A percentile compares a stretch with the other conserved stretches of the same genome.
Conservation (phyloP, 176 grass and related monocot genomes). For the Alopecurus myosuroides region DNA sequence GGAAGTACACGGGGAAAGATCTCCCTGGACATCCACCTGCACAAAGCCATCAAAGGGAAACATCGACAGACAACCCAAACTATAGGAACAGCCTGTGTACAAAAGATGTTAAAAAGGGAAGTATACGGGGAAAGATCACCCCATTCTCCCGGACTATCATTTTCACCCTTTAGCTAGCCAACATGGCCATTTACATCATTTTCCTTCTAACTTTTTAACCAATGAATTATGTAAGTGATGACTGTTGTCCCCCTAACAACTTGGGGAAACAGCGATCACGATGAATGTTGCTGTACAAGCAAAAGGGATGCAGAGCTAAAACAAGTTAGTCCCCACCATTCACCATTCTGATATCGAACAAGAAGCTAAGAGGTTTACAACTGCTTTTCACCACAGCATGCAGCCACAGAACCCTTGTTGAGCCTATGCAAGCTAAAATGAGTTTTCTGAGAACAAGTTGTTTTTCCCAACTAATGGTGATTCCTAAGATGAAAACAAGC, state of each 20-base stretch:
- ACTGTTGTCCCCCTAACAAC: constrained; percentile 28
- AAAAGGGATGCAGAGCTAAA: constrained; percentile 4
- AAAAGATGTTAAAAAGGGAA: neutral
- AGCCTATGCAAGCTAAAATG: constrained; percentile 25
- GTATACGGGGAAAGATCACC: neutral
- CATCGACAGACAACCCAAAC: neutral
- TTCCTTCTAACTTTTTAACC: constrained; percentile 22
- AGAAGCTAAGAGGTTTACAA: constrained; percentile 36
- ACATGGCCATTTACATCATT: constrained; percentile 41
- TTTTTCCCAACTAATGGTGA: neutral
- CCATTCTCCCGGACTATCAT: neutral
- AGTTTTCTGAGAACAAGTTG: neutral
- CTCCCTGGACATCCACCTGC: too few relatives aligned
- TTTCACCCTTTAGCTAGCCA: constrained; percentile 25
- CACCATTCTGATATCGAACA: constrained; percentile 22
- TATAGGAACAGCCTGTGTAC: neutral
- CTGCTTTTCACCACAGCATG: constrained; percentile 28
- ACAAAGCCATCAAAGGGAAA: too few relatives aligned
- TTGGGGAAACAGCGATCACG: constrained; percentile 39
- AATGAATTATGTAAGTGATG: constrained; percentile 40
- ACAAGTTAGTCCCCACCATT: constrained; percentile 20
- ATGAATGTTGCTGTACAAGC: constrained; percentile 60
- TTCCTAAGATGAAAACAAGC: constrained; percentile 24
- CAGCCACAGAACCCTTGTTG: constrained; percentile 32
- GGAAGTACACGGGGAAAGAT: neutral